Base-by-base conservation (phyloP, 306 rosid species). In the Vicia faba region DNA sequence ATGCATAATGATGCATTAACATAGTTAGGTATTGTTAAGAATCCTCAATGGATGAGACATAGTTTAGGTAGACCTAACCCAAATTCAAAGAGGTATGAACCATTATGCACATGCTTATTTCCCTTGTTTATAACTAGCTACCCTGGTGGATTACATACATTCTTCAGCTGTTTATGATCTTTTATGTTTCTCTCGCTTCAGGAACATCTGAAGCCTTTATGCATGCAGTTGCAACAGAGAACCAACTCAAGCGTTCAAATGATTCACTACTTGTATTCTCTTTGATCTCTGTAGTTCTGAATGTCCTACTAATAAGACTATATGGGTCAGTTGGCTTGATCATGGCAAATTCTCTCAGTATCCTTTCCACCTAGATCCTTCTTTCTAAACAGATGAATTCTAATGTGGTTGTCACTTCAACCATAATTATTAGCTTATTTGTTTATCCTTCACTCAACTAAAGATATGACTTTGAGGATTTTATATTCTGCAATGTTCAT, bases 201-300 rank as follows among this genome's bases (percentile, higher is more conserved):
- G 97, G 98, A 78, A 93, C 97, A 46, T 93, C 98, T 55, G 98
- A 93, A 82, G 83, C 97, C 48, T 93, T 93, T 80, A 79, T 93
- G 65, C 96, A 93, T 57, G 97, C 98, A n/a, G 95, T 89, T 75
- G 96, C 95, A 66, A 80, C 84, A 10, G 95, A 89, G 77, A 80
- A 76, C 70, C 90, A 93, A 74, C 95, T 93, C 66, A 83, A 84
- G 80, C 87, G 75, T 60, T 87, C 96, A 66, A 93, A 93, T 80
- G 86, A 84, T 82, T 84, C 87, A 29, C 78, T 91, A 73, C 81
- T 90, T 58, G 60, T 82, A 56, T 89, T 93, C 81, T 86, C 96
- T 20, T n/a, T 88, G 67, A 86, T 93, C 75, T 85, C 91, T 59
- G 49, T 93, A 72, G 79, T 75, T 75, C 84, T 93, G 72, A 89